Evolutionary conservation across 2,329 filamentous ascomycete genomes (phyloP), one percentile per base, ranked within the genome.

Genomic region (Pseudopyrenochaeta lycopersici): DNA sequence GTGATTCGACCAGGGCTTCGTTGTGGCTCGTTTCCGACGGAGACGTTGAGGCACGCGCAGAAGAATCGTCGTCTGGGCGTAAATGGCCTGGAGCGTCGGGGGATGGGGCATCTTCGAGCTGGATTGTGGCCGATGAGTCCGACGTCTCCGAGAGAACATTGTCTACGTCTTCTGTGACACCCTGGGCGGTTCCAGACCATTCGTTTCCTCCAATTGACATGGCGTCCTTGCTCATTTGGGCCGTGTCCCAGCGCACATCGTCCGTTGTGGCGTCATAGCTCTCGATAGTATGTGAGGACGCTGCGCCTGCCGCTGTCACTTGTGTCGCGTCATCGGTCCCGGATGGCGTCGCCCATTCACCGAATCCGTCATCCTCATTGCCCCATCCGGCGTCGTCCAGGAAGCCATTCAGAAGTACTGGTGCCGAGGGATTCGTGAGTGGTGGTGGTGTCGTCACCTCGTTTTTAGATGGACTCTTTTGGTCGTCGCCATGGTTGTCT

Each of bases 341-440:
- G 29, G 66, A 41, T 11, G 63, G 53, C 11, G 54, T 47, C 20
- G 67, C 57, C 73, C 73, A 75, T 15, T 53, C 71, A 12, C 65
- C 68, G 35, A 67, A 67, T 10, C 56, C 62, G n/a, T 67, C 70
- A 4, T 72, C 68, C 2, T 69, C 66, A 18, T 56, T 67, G 1
- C 70, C 72, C 74, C 74, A 76, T 18, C 69, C 70, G 11, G 73
- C 71, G 52, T 76, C 72, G 21, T 75, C 70, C 42, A 72, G 56
- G 45, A 76, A 75, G 6, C 62, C 70, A 46, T 66, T 68, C 23
- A 71, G 29, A 6, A 74, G 49, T 18, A 54, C 60, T 1, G 69
- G 62, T 10, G 55, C 60, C 20, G 55, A 47, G 15, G 61, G 46
- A 15, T 54, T 45, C 3, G 61, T 52, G 17, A 55, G 52, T 14